Evolutionary conservation across 169 alveolate species (phyloP), one percentile per base, ranked within the genome.

Genomic region (Perkinsus chesapeaki): DNA sequence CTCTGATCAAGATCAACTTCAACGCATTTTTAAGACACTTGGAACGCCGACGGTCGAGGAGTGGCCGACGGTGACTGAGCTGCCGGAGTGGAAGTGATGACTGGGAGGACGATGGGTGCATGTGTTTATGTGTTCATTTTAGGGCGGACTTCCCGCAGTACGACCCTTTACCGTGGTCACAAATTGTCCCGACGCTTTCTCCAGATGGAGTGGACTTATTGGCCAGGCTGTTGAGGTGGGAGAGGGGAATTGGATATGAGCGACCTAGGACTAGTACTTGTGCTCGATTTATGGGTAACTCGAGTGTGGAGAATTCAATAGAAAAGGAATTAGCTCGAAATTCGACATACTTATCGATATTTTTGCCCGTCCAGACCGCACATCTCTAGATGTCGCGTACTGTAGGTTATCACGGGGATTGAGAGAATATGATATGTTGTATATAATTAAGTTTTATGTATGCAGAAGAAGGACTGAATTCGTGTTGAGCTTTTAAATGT

Each of bases 1-100:
- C 91, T 97, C 99, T 39, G 99, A 99, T 95, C 98, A 98, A 82
- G 99, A 99, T 95, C 99, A 99, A 95, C 97, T 99, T 47, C 98
- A 97, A 95, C 98, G 98, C 94, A 99, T 99, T 82, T 99, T 99
- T 97, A 97, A 97, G 95, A 96, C 98, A 39, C 96, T 98, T 48
- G 99, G 99, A 12, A 98, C 99, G 10, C 99, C 99, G 0, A 97
- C 95, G 94, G 98, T 97, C 36, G 93, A 94, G 72, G 96, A 96
- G 39, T 98, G 99, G 99, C 99, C 99, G 38, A 98, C 97, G 39
- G 97, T 98, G 9, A 96, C 97, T 73, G 98, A 98, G 47, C 96
- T 98, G 43, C 99, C 99, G 23, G 98, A 98, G 93, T 99, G 97
- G 94, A 98, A 98, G 93, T 98, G 97, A 20, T 94, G 97, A 10